phyloP scores from a whole-genome alignment of 1,284 basidiomycete species.

The Austroboletus niveus region DNA sequence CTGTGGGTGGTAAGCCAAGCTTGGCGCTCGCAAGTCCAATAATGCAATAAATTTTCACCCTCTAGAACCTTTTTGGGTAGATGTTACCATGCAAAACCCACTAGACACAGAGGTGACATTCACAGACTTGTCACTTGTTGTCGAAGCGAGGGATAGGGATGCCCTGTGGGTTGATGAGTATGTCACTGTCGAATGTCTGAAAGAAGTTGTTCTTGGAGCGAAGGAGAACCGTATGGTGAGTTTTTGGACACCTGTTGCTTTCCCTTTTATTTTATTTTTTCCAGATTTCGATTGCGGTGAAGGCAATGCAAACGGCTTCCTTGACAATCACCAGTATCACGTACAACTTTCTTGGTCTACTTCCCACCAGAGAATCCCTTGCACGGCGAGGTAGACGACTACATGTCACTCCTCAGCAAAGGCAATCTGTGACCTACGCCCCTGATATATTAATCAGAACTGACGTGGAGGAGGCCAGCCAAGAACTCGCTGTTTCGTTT shows the following conservation, averaged over 20 bases:
- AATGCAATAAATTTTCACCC: neutral
- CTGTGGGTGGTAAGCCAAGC: slow-evolving; percentile 53
- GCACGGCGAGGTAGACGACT: slow-evolving; percentile 63
- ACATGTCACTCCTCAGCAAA: slow-evolving; percentile 67
- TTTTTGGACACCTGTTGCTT: slow-evolving; percentile 3
- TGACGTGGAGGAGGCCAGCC: slow-evolving; percentile 58
- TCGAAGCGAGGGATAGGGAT: slow-evolving; percentile 40
- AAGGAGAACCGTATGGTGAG: slow-evolving; percentile 58
- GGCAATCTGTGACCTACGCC: slow-evolving; percentile 62
- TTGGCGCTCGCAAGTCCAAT: neutral
- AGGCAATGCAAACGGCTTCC: slow-evolving; percentile 46
- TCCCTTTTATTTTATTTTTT: neutral
- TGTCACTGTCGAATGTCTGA: slow-evolving; percentile 56
- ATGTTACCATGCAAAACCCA: slow-evolving; percentile 66
- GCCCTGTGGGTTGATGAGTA: slow-evolving; percentile 37
- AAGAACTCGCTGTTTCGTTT: slow-evolving; percentile 56
- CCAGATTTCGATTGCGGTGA: slow-evolving; percentile 65
- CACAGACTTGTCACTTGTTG: slow-evolving; percentile 54
- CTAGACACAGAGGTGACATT: slow-evolving; percentile 67
- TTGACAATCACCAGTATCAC: slow-evolving; percentile 54
- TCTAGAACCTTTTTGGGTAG: slow-evolving; percentile 74
- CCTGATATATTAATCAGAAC: slow-evolving; percentile 56
- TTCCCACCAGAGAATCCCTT: slow-evolving; percentile 61
- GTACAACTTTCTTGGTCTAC: slow-evolving; percentile 67
- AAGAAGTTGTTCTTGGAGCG: slow-evolving; percentile 54